Percentiles rank a stretch among this genome's conserved stretches.
These are phyloP conservation scores for Globisporangium radiosum DNA, from an alignment of 352 stramenopile species.

Conservation along the genomic window DNA sequence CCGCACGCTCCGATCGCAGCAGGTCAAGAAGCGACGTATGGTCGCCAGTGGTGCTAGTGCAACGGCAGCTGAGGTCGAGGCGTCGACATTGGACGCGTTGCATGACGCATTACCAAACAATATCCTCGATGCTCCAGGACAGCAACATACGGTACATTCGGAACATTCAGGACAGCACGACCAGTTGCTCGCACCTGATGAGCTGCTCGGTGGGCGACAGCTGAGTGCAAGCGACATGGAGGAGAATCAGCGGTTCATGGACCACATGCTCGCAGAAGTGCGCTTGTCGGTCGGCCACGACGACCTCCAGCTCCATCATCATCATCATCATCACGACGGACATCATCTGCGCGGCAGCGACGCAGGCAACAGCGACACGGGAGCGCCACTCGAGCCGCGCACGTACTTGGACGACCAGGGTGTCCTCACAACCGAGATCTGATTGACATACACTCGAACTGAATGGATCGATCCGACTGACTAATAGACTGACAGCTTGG, in stretches of 20 bases:
- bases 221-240: slow-evolving; percentile 47
- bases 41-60: not conserved
- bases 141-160: not conserved
- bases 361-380: slow-evolving; percentile 16
- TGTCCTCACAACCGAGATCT: slow-evolving; percentile 64
- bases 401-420: slow-evolving; percentile 70
- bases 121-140: slow-evolving; percentile 6
- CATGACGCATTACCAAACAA: slow-evolving; percentile 1
- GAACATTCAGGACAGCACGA: slow-evolving; percentile 27
- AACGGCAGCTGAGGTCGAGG: not conserved
- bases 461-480: not conserved
- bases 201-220: slow-evolving; percentile 31
- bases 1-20: slow-evolving; percentile 63
- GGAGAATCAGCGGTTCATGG: slow-evolving; percentile 75
- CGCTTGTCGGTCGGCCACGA: slow-evolving; percentile 41
- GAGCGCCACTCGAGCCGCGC: slow-evolving; percentile 31
- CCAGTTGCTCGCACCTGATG: slow-evolving; percentile 36
- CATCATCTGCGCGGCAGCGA: not conserved
- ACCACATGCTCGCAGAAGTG: slow-evolving; percentile 71
- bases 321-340: slow-evolving; percentile 13
- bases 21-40: slow-evolving; percentile 52
- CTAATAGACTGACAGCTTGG: not conserved
- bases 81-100: not conserved
- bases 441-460: slow-evolving; percentile 3
- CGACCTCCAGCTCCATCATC: slow-evolving; percentile 30